Percentiles rank a stretch among this genome's conserved stretches.
phyloP scores from a whole-genome alignment of 1,284 basidiomycete species.

The Leccinum angustisporum region DNA sequence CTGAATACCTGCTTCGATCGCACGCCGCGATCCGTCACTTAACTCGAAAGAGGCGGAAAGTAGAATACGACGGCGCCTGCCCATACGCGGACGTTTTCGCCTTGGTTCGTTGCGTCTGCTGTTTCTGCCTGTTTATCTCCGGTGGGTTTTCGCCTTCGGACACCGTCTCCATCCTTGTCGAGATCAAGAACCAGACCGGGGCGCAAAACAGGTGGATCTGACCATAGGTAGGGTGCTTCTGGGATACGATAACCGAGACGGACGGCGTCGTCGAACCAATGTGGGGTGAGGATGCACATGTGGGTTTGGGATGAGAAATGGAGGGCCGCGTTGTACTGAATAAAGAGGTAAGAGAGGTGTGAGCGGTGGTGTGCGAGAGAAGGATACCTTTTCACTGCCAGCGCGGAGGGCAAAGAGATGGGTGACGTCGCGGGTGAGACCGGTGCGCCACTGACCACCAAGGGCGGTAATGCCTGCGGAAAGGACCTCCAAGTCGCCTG shows the following conservation, averaged over 20 bases:
- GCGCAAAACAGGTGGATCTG: constrained; percentile 55
- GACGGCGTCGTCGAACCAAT: constrained; percentile 84
- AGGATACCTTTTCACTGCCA: constrained; percentile 45
- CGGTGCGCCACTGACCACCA: constrained; percentile 78
- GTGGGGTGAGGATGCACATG: constrained; percentile 68
- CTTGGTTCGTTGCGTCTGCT: constrained; percentile 5
- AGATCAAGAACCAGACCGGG: constrained; percentile 20
- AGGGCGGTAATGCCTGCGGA: constrained; percentile 69
- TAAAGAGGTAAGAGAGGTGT: not conserved
- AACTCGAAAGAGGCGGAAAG: constrained; percentile 59
- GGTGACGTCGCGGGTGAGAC: constrained; percentile 81
- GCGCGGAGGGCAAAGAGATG: constrained; percentile 70
- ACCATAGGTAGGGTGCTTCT: constrained; percentile 71
- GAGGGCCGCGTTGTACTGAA: constrained; percentile 57
- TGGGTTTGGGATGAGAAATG: constrained; percentile 52
- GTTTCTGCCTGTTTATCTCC: constrained; percentile 5
- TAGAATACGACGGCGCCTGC: constrained; percentile 54
- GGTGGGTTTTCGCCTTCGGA: constrained; percentile 16
- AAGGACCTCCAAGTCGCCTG: constrained; percentile 70
- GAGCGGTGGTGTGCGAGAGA: not conserved
- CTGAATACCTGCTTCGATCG: constrained; percentile 57
- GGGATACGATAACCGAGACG: constrained; percentile 59
- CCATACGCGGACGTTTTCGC: constrained; percentile 42
- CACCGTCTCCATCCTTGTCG: constrained; percentile 21
- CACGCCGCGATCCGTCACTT: constrained; percentile 44